Evolutionary conservation across 108 stramenopile genomes (phyloP).

Genomic region (Fistulifera pelliculosa): DNA sequence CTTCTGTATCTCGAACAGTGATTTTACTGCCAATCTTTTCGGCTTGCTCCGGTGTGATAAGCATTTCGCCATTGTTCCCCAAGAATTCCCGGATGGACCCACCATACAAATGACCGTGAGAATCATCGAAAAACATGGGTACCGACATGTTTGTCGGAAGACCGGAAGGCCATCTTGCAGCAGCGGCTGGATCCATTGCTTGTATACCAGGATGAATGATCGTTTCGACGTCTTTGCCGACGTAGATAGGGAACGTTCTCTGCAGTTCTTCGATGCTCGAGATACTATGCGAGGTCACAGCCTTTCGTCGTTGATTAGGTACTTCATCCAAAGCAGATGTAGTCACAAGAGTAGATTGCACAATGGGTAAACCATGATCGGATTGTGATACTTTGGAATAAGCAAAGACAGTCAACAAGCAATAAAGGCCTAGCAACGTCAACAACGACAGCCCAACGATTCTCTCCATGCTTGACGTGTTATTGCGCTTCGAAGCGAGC

Average conservation of each 20-base stretch:
- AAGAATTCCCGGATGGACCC: slow-evolving; percentile 48
- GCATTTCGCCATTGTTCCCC: slow-evolving; percentile 54
- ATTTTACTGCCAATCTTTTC: slow-evolving; percentile 38
- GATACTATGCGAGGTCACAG: slow-evolving; percentile 9
- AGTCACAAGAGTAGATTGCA: too few relatives aligned
- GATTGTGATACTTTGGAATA: slow-evolving; percentile 5
- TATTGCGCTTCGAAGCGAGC: too few relatives aligned
- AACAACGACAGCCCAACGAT: neutral
- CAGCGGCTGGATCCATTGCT: neutral
- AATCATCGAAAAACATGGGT: slow-evolving; percentile 35
- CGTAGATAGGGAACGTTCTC: slow-evolving; percentile 38
- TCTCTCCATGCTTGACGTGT: too few relatives aligned
- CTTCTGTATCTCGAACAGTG: slow-evolving; percentile 1
- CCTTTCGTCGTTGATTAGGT: neutral
- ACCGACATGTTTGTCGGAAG: slow-evolving; percentile 20
- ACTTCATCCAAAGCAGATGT: too few relatives aligned
- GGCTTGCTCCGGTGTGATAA: slow-evolving; percentile 62
- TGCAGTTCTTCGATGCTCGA: slow-evolving; percentile 20
- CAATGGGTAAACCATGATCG: neutral
- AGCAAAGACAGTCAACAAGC: slow-evolving; percentile 4
- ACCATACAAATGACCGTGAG: slow-evolving; percentile 17
- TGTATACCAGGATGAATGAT: slow-evolving; percentile 34
- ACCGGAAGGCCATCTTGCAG: slow-evolving; percentile 4
- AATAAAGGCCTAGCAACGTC: slow-evolving; percentile 8
- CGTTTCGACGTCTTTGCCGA: slow-evolving; percentile 24